Evolutionary conservation across 2,329 filamentous ascomycete species (phyloP), one percentile per base, ranked within the genome.

Genomic region (Xylaria sp.): DNA sequence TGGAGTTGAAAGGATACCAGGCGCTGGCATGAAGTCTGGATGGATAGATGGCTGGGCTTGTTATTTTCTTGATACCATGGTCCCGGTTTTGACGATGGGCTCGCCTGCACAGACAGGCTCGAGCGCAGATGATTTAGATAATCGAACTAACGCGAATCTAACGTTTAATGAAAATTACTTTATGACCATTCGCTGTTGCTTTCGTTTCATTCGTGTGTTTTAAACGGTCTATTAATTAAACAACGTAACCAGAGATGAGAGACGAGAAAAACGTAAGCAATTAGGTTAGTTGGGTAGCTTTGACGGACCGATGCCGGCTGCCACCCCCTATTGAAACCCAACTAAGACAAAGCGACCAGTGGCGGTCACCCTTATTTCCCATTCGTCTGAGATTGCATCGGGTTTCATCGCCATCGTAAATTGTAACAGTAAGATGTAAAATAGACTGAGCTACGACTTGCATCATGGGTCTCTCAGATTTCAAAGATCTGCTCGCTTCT

Each of bases 401-500:
- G 25, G 52, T 32, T 58, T 58, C 48, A 36, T 63, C 60, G 39
- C 10, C 36, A 30, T 36, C 43, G 34, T 18, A 56, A n/a, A n/a
- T 43, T 39, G 23, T 45, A 55, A 57, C 8, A 18, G 25, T 34
- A 23, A 23, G 46, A 30, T 12, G 39, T 66, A 41, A 56, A 36
- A 68, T 65, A 58, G 61, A 60, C 46, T 67, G 25, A 30, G 32
- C 28, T 3, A 39, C 46, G 30, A 59, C 46, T 58, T 58, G 63
- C 59, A 69, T 66, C 36, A 76, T 76, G 76, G 72, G 65, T 59
- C 67, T 77, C 63, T 65, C 73, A 50, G 63, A 71, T 63, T 65
- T 75, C 45, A 72, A 65, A 66, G 68, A 71, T 50, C 61, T 66
- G 34, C 48, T 74, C 53, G 59, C 45, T 53, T 69, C 66, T 41